Conservation (phyloP, 1,284 basidiomycete species). For the Tylopilus microsporus region DNA sequence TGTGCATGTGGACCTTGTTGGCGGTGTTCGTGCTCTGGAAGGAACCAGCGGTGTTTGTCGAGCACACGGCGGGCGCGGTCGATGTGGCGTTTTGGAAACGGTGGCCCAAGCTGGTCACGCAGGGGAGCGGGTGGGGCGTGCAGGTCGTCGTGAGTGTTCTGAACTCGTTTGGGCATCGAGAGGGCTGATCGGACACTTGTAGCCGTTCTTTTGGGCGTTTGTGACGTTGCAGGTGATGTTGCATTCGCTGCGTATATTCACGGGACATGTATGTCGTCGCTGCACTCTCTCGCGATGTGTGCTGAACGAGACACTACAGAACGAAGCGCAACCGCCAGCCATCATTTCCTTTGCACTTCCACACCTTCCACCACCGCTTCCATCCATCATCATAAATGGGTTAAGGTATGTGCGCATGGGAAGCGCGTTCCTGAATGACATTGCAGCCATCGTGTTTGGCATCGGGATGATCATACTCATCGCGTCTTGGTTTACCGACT, state of each 20-base stretch:
- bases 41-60: constrained; percentile 49
- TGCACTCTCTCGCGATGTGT: background rate
- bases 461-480: constrained; percentile 58
- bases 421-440: constrained; percentile 60
- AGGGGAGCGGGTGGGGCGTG: constrained; percentile 40
- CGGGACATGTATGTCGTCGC: constrained; percentile 52
- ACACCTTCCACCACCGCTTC: constrained; percentile 60
- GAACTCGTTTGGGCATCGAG: background rate
- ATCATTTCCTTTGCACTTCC: constrained; percentile 58
- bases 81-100: constrained; percentile 43
- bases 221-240: constrained; percentile 62
- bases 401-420: constrained; percentile 66
- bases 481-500: constrained; percentile 44
- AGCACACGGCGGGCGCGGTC: constrained; percentile 19
- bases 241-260: constrained; percentile 66
- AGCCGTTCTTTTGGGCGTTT: constrained; percentile 80
- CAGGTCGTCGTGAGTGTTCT: constrained; percentile 47
- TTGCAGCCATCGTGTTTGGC: constrained; percentile 61
- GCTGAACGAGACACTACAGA: constrained; percentile 36
- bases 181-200: constrained; percentile 4
- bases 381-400: constrained; percentile 53
- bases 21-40: constrained; percentile 63
- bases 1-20: constrained; percentile 58
- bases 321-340: constrained; percentile 53
- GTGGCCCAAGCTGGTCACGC: constrained; percentile 50